Evolutionary conservation across 169 alveolate genomes (phyloP), one percentile per base, ranked within the genome.

Genomic region (Eimeria falciformis): DNA sequence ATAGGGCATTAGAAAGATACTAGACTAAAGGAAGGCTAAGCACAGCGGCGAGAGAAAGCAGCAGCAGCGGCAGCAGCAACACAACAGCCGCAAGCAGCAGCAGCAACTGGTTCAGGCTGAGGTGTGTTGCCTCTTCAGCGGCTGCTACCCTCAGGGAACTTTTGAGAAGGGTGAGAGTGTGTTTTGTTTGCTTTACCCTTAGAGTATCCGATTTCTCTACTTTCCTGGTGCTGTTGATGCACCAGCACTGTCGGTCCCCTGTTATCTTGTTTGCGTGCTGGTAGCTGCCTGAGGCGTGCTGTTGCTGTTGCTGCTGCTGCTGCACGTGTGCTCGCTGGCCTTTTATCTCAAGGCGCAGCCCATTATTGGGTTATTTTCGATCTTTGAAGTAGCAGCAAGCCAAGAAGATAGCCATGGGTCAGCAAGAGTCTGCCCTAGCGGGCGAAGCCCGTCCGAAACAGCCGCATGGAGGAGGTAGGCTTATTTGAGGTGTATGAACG

Each of bases 41-140:
- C 78, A 53, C n/a, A 14, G 62, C 0, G 23, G 0, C 62, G 14
- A 18, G 62, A 53, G 62, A 53, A 53, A 66, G 78, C 78, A 23
- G 4, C 47, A 71, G 83, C 83, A 11, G 83, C 83, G n/a, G 83
- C 83, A 71, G 83, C 58, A 71, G 83, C 83, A 71, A n/a, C 81
- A 69, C 50, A 18, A 33, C 81, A 27, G 81, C 43, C 3, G 40
- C 73, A 62, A 37, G 83, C 83, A 71, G 58, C 83, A 71, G 83
- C 83, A 71, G 83, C 83, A 37, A 33, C 27, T 40, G 83, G 83
- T 71, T 71, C 83, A 47, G 45, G 81, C 81, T 69, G 81, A 45
- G 83, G 40, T 33, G 40, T 33, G 40, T 71, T 58, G 33, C 58
- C 83, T 18, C 37, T 56, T 37, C 33, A 71, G 55, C 27, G 58